Evolutionary conservation across 2,329 filamentous ascomycete genomes (phyloP).

Genomic region (Colletotrichum melonis): DNA sequence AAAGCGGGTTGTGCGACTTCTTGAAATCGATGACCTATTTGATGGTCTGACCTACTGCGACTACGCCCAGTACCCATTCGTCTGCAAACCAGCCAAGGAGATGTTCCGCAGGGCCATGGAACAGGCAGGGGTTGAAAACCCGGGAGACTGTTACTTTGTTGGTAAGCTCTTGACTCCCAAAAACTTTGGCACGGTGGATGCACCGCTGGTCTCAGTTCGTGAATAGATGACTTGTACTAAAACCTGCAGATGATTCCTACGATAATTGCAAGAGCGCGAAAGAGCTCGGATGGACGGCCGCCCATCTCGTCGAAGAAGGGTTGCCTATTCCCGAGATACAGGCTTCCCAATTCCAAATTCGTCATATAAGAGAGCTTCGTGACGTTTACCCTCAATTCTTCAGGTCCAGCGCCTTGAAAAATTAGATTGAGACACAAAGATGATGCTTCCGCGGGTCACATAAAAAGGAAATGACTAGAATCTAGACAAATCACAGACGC

Average conservation of each 20-base stretch:
- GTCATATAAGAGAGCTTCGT: slow-evolving; percentile 79
- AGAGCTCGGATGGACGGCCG: slow-evolving; percentile 85
- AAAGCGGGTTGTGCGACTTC: slow-evolving; percentile 82
- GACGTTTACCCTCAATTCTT: slow-evolving; percentile 87
- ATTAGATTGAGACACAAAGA: background rate
- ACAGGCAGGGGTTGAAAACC: slow-evolving; percentile 77
- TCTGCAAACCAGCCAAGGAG: slow-evolving; percentile 86
- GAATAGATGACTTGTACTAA: background rate
- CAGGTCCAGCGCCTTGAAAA: slow-evolving; percentile 57
- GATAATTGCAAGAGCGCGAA: slow-evolving; percentile 83
- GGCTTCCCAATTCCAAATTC: slow-evolving; percentile 80
- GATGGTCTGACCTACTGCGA: slow-evolving; percentile 97
- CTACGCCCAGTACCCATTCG: slow-evolving; percentile 77
- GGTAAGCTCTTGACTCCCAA: slow-evolving; percentile 66
- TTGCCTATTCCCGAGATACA: slow-evolving; percentile 71
- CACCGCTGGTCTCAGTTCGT: background rate
- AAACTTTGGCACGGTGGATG: background rate
- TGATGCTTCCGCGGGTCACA: background rate
- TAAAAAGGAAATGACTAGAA: background rate
- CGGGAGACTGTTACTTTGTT: slow-evolving; percentile 88
- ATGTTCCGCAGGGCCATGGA: slow-evolving; percentile 92
- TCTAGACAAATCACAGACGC: background rate
- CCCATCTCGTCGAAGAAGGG: slow-evolving; percentile 85
- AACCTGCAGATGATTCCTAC: slow-evolving; percentile 81
- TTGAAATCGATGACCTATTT: slow-evolving; percentile 88